phyloP scores from a whole-genome alignment of 2,329 filamentous ascomycete genomes.

The Colletotrichum tropicale region DNA sequence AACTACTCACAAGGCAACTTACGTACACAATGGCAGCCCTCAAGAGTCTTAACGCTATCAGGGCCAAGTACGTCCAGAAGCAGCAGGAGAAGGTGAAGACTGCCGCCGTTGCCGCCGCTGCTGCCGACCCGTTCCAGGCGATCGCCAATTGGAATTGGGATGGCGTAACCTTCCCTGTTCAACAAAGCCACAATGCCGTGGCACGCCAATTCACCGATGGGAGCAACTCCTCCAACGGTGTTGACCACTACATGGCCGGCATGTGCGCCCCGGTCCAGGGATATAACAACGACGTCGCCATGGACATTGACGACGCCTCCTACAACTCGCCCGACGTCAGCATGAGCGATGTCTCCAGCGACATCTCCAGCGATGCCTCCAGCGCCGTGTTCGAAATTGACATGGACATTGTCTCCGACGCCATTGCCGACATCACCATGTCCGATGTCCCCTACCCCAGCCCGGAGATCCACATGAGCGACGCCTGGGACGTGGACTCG shows the following conservation, averaged over 20 bases:
- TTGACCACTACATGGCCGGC: accelerated
- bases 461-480: not conserved
- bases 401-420: not conserved
- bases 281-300: not conserved
- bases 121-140: accelerated
- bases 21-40: not conserved
- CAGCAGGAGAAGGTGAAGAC: not conserved
- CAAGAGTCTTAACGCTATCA: not conserved
- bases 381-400: not conserved
- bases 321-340: not conserved
- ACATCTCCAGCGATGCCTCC: not conserved
- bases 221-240: not conserved
- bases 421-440: not conserved
- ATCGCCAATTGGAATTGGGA: not conserved
- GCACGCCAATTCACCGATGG: not conserved
- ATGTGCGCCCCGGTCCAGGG: not conserved
- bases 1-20: not conserved
- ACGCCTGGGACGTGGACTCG: not conserved
- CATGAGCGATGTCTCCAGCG: not conserved
- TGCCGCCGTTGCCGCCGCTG: not conserved
- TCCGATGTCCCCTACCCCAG: not conserved
- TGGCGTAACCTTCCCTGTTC: not conserved
- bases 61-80: not conserved
- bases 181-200: not conserved
- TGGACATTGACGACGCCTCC: not conserved